Evolutionary conservation across 352 stramenopile species (phyloP).

Genomic region (Pythium myriotylum): DNA sequence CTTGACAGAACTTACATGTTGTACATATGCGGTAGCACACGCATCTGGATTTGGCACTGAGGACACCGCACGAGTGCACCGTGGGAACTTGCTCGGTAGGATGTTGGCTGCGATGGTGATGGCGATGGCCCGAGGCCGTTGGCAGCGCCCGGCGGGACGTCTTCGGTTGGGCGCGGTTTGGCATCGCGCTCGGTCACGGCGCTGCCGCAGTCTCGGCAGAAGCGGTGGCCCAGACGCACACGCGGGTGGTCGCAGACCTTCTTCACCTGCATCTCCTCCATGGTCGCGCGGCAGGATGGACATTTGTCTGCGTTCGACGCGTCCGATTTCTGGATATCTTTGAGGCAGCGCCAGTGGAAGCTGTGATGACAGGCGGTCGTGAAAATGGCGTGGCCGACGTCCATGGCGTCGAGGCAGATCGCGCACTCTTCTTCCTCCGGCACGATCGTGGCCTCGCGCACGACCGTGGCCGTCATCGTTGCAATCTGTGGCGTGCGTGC

Average conservation of each 20-base stretch:
- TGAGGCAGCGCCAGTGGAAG: constrained; percentile 86
- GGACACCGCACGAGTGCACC: constrained; percentile 84
- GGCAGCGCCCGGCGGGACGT: background rate
- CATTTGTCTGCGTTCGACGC: constrained; percentile 86
- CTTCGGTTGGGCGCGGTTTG: constrained; percentile 61
- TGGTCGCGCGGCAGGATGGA: constrained; percentile 71
- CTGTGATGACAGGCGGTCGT: constrained; percentile 84
- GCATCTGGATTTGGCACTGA: constrained; percentile 88
- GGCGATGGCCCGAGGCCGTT: constrained; percentile 6
- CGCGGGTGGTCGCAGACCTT: constrained; percentile 84
- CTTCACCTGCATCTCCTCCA: constrained; percentile 84
- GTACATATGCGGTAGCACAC: constrained; percentile 87
- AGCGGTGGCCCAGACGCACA: constrained; percentile 76
- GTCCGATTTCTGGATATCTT: constrained; percentile 81
- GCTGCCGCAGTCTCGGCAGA: constrained; percentile 76
- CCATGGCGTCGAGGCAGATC: constrained; percentile 85
- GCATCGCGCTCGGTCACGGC: constrained; percentile 62
- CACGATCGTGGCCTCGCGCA: constrained; percentile 46
- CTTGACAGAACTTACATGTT: constrained; percentile 72
- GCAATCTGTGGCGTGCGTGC: constrained; percentile 18
- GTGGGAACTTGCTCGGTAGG: constrained; percentile 79
- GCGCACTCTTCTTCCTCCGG: constrained; percentile 80
- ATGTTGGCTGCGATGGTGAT: constrained; percentile 49
- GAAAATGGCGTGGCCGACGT: constrained; percentile 79
- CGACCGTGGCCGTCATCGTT: constrained; percentile 14